Percentiles rank a stretch among this genome's conserved stretches.
Evolutionary conservation across 148 eudicot genomes (phyloP).

Genomic region (Rhododendron molle): DNA sequence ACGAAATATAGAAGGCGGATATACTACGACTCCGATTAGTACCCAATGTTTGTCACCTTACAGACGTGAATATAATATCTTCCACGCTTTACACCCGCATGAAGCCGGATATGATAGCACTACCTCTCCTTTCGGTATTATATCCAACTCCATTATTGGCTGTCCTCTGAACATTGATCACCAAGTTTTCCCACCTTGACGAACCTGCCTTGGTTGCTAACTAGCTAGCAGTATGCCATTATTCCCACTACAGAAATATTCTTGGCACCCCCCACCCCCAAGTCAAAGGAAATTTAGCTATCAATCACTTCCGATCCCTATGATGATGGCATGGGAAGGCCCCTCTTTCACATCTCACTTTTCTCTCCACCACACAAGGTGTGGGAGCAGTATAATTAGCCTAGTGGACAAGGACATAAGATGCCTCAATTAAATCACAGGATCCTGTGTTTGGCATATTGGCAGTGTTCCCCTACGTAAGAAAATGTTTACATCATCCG

Average conservation of each 20-base stretch:
- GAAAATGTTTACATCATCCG: neutral
- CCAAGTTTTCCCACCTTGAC: too few species aligned
- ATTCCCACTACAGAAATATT: neutral
- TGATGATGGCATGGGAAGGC: neutral
- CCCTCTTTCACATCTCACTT: neutral
- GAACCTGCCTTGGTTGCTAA: neutral
- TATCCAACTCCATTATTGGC: neutral
- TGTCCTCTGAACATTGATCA: neutral
- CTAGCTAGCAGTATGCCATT: neutral
- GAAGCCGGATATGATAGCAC: too few species aligned
- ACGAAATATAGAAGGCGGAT: neutral
- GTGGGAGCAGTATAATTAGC: neutral
- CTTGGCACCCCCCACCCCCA: slow-evolving; percentile 6
- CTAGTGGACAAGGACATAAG: neutral
- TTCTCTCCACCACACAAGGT: neutral
- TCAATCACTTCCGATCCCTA: slow-evolving; percentile 6
- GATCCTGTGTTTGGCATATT: neutral
- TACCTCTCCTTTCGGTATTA: too few species aligned
- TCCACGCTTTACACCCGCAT: too few species aligned
- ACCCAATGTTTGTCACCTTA: too few species aligned
- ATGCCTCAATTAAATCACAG: neutral
- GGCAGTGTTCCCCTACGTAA: neutral
- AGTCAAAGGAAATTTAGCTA: slow-evolving; percentile 19
- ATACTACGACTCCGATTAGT: too few species aligned
- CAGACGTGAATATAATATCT: too few species aligned